Conservation (phyloP, 306 rosid species). For the Styphnolobium japonicum region DNA sequence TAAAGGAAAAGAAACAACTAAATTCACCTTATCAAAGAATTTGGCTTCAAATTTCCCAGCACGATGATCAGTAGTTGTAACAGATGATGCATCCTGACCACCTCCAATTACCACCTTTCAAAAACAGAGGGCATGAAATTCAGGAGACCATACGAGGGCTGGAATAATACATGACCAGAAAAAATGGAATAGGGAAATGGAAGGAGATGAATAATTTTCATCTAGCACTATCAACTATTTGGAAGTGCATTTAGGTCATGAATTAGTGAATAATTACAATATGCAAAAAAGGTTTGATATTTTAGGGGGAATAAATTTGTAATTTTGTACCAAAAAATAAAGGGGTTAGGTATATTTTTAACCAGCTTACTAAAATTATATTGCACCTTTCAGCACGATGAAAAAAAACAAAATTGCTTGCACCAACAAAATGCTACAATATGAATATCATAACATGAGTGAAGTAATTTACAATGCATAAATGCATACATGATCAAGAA, state of each 20-base stretch:
- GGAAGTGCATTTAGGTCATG: not conserved
- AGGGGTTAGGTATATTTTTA: not conserved
- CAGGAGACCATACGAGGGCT: not conserved
- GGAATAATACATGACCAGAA: not conserved
- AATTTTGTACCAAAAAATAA: not conserved
- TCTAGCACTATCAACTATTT: not conserved
- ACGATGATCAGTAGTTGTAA: constrained; percentile 93
- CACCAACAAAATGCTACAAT: not conserved
- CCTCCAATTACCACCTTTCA: constrained; percentile 90
- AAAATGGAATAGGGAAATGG: not conserved
- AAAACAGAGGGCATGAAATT: not conserved
- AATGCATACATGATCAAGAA: constrained; percentile 82
- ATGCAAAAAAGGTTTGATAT: not conserved
- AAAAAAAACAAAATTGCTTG: not conserved
- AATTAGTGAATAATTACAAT: not conserved
- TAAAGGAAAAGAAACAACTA: not conserved
- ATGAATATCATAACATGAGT: not conserved
- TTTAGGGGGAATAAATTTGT: not conserved
- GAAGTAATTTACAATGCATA: not conserved
- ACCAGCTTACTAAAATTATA: not conserved
- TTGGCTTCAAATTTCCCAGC: constrained; percentile 94
- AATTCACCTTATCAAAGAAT: constrained; percentile 77
- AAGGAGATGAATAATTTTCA: not conserved
- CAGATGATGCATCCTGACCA: constrained; percentile 94
- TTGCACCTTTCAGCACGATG: not conserved